These are phyloP conservation scores for Lasiosphaeria hispida DNA, from an alignment of 495 filamentous ascomycete species.

Conservation along the genomic window DNA sequence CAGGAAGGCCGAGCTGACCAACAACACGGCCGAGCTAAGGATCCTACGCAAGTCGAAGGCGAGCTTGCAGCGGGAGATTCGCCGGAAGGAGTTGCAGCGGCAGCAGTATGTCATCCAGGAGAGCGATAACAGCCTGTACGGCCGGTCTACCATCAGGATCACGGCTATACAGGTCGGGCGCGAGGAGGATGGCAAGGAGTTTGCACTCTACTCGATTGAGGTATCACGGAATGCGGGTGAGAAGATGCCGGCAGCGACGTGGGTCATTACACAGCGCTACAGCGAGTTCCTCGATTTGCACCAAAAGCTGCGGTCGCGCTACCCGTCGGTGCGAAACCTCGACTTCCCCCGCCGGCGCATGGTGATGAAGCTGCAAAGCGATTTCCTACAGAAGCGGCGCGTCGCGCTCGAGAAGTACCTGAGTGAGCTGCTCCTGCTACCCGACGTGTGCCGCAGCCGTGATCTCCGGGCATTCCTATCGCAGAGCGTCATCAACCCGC, in stretches of 20 bases:
- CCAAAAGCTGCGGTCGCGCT: constrained; percentile 77
- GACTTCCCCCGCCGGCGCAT: constrained; percentile 90
- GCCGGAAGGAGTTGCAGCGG: constrained; percentile 90
- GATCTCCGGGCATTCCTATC: constrained; percentile 93
- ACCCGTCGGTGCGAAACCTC: constrained; percentile 79
- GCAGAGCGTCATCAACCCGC: constrained; percentile 70
- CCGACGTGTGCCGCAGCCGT: constrained; percentile 90
- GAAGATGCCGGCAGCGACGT: constrained; percentile 80
- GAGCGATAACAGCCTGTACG: constrained; percentile 95
- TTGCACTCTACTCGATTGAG: constrained; percentile 89
- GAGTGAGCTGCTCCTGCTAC: constrained; percentile 75
- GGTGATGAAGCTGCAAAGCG: constrained; percentile 93
- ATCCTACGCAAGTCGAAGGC: constrained; percentile 93
- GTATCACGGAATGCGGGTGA: constrained; percentile 86
- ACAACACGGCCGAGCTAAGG: constrained; percentile 88
- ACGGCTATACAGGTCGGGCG: constrained; percentile 87
- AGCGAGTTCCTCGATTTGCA: constrained; percentile 97
- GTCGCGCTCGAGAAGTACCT: constrained; percentile 82
- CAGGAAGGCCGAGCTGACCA: constrained; percentile 92
- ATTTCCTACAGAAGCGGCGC: constrained; percentile 88
- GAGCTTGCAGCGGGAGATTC: constrained; percentile 86
- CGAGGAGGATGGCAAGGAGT: constrained; percentile 91
- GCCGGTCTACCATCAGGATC: constrained; percentile 83
- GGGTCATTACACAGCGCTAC: constrained; percentile 79
- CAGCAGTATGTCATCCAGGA: constrained; percentile 98